phyloP scores from a whole-genome alignment of 2,329 filamentous ascomycete species.

The Penicillium sclerotigenum region DNA sequence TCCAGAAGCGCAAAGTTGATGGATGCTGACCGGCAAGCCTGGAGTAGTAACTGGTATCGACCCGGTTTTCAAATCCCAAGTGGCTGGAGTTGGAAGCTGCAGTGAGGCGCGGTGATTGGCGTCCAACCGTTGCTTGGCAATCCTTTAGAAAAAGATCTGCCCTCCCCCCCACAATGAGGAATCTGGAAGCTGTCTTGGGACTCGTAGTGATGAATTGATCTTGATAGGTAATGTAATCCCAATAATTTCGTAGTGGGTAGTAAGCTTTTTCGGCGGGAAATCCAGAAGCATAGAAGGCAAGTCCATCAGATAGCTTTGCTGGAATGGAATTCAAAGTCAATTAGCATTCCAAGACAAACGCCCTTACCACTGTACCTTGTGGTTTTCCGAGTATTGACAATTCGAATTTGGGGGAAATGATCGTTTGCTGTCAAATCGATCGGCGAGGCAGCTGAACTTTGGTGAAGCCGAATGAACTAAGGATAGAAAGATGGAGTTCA shows the following conservation, averaged over 20 bases:
- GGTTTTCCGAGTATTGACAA: neutral
- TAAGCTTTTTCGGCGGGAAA: slow-evolving; percentile 7
- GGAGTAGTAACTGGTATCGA: neutral
- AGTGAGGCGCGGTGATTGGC: slow-evolving; percentile 6
- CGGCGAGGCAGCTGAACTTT: neutral
- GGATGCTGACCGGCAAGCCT: slow-evolving; percentile 13
- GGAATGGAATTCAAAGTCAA: slow-evolving; percentile 16
- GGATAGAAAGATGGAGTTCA: neutral
- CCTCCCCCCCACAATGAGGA: slow-evolving; percentile 13
- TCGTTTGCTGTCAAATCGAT: neutral
- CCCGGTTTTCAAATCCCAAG: neutral
- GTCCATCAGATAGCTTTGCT: slow-evolving; percentile 8
- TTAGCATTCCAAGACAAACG: slow-evolving; percentile 6
- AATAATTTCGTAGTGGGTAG: neutral
- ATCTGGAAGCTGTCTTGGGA: neutral
- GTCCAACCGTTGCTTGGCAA: slow-evolving; percentile 10
- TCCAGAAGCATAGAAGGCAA: slow-evolving; percentile 3
- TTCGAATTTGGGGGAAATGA: neutral
- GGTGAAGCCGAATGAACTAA: neutral
- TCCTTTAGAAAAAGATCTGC: slow-evolving; percentile 6
- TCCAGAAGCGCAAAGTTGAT: neutral
- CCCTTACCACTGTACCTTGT: neutral
- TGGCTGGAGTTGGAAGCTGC: neutral
- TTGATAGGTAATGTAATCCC: neutral
- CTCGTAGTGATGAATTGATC: neutral